Evolutionary conservation across 2,329 filamentous ascomycete genomes (phyloP), one percentile per base, ranked within the genome.

Genomic region (Graphilbum fragrans): DNA sequence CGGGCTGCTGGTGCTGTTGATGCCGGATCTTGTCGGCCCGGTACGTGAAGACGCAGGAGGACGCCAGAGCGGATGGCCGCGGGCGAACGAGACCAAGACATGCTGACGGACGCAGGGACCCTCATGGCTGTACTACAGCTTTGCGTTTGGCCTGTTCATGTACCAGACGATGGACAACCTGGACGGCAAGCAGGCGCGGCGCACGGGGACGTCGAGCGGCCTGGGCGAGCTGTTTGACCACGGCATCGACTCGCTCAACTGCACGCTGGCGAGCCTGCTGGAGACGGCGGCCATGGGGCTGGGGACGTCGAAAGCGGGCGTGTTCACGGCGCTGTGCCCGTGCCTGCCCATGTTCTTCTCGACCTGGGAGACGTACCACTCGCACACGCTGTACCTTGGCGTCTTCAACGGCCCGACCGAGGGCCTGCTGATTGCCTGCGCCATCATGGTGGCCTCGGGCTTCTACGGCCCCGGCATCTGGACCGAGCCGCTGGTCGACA

Each of bases 121-220:
- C 9, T 73, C 81, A 54, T 96, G 92, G 90, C 62, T 96, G 18
- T 96, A 94, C 67, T 93, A 86, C 58, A 94, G 86, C 64, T 96
- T 96, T 60, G 90, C 88, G 2, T 75, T 94, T 50, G 92, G 92
- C 33, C 73, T 98, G 45, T 98, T 94, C 82, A 92, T 94, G 85
- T 94, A 96, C 64, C 93, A 92, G 52, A 98, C 92, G 14, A 88
- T 98, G 82, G 92, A 98, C 68, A 98, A 98, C 60, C 82, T 96
- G 49, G 92, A 98, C 61, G 92, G 92, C 52, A 98, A 98, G 65
- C 92, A 98, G 67, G 92, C 92, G 44, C 76, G 92, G 49, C 75
- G 92, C 54, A 98, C 92, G 4, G 88, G 90, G 41, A 95, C 90
- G 4, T 96, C 90, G 23, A 95, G 87, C 58, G 86, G 86, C 1